Percentiles rank a stretch among this genome's conserved stretches.
phyloP scores from a whole-genome alignment of 2,329 filamentous ascomycete genomes.

The Penicillium carneum region DNA sequence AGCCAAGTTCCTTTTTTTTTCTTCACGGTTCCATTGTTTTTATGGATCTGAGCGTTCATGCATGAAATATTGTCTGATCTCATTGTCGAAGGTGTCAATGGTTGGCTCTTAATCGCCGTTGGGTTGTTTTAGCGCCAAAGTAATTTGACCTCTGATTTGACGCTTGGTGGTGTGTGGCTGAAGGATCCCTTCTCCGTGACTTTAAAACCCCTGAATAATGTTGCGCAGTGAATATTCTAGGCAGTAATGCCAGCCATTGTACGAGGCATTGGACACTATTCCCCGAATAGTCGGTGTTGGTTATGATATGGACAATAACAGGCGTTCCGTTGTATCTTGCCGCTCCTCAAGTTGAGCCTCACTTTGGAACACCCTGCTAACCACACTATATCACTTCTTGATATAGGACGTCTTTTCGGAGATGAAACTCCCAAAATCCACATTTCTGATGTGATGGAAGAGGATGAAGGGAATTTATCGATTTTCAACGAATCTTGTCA shows the following conservation, averaged over 20 bases:
- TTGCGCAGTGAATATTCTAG: slow-evolving; percentile 11
- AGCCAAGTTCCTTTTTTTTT: not conserved
- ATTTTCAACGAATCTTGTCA: not conserved
- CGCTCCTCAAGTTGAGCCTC: not conserved
- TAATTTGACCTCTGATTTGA: slow-evolving; percentile 25
- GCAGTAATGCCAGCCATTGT: not conserved
- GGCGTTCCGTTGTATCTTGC: not conserved
- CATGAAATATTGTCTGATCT: not conserved
- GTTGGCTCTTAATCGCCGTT: slow-evolving; percentile 23
- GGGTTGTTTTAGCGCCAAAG: slow-evolving; percentile 12
- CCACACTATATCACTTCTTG: not conserved
- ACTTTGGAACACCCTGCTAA: not conserved
- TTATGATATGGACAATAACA: not conserved
- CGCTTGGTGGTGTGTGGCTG: slow-evolving; percentile 14
- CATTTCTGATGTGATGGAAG: not conserved
- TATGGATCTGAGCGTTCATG: not conserved
- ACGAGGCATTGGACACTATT: not conserved
- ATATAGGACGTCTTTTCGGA: not conserved
- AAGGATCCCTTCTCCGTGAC: not conserved
- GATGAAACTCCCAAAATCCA: not conserved
- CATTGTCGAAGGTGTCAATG: slow-evolving; percentile 11
- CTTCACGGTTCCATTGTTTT: not conserved
- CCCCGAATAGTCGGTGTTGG: not conserved
- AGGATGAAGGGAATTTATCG: not conserved
- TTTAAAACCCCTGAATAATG: not conserved